A percentile compares a stretch with the other conserved stretches of the same genome.
Conservation (phyloP, 2,329 filamentous ascomycete species). For the Xylariales sp. region DNA sequence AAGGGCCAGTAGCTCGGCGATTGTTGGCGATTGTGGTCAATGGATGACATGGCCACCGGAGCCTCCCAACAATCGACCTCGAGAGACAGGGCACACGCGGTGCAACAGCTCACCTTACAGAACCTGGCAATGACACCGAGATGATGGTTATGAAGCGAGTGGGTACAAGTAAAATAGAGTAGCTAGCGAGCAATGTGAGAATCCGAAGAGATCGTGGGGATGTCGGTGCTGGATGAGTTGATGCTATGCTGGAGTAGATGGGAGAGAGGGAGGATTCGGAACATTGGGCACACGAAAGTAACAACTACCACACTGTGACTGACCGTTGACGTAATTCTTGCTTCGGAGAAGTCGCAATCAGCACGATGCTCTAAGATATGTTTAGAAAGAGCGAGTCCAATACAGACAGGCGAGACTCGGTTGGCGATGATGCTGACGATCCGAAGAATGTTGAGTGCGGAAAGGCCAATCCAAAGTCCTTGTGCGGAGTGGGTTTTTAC, state of each 20-base stretch:
- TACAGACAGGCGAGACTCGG: too few relatives aligned
- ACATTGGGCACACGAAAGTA: not conserved
- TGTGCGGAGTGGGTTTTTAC: too few relatives aligned
- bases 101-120: conserved; percentile 15
- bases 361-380: not conserved
- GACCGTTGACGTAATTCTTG: too few relatives aligned
- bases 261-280: not conserved
- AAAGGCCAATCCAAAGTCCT: too few relatives aligned
- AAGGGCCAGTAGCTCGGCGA: too few relatives aligned
- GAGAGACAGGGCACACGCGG: not conserved
- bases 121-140: conserved; percentile 36
- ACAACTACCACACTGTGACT: too few relatives aligned
- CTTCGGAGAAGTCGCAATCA: not conserved
- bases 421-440: too few relatives aligned
- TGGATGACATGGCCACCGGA: too few relatives aligned
- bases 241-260: conserved; percentile 37
- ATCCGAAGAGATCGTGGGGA: conserved; percentile 40
- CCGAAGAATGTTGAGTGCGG: too few relatives aligned
- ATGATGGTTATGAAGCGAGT: conserved; percentile 50
- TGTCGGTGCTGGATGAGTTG: conserved; percentile 34
- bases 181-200: conserved; percentile 56
- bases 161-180: conserved; percentile 53
- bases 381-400: not conserved
- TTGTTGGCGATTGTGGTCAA: too few relatives aligned
- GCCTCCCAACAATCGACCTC: not conserved